phyloP scores from a whole-genome alignment of 495 filamentous ascomycete species.

The Penicillium egyptiacum region DNA sequence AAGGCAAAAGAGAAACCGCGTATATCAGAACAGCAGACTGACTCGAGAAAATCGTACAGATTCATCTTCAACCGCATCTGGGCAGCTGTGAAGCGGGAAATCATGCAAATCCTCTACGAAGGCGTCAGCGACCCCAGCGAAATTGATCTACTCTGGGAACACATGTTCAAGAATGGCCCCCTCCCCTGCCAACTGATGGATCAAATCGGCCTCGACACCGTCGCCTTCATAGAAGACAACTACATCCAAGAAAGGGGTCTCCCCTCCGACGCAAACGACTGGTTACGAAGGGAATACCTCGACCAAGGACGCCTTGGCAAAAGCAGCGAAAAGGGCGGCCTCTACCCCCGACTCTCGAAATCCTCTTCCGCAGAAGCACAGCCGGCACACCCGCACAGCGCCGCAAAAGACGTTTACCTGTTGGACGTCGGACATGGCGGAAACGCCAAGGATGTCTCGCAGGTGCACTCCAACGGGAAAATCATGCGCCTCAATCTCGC shows the following conservation, averaged over 20 bases:
- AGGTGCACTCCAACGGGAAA: slow-evolving; percentile 24
- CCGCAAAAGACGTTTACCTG: slow-evolving; percentile 26
- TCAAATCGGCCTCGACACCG: slow-evolving; percentile 33
- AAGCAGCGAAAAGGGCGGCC: slow-evolving; percentile 35
- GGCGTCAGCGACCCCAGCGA: slow-evolving; percentile 48
- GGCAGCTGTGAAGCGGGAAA: slow-evolving; percentile 57
- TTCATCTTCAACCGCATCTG: slow-evolving; percentile 61
- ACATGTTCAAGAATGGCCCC: slow-evolving; percentile 31
- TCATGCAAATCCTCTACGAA: slow-evolving; percentile 49
- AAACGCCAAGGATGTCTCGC: slow-evolving; percentile 22
- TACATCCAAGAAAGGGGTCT: slow-evolving; percentile 38
- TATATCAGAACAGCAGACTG: not conserved
- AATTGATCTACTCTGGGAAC: slow-evolving; percentile 44
- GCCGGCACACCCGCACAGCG: slow-evolving; percentile 12
- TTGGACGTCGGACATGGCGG: slow-evolving; percentile 33
- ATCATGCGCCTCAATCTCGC: slow-evolving; percentile 24
- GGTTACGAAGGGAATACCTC: slow-evolving; percentile 35
- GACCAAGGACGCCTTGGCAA: slow-evolving; percentile 31
- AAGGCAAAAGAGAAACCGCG: not conserved
- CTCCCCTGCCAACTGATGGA: slow-evolving; percentile 36
- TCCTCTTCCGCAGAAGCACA: slow-evolving; percentile 10
- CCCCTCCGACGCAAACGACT: slow-evolving; percentile 27
- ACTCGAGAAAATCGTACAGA: slow-evolving; percentile 7
- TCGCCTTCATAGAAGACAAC: slow-evolving; percentile 44
- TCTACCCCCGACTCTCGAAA: slow-evolving; percentile 27